Evolutionary conservation across 1,139 yeast genomes (phyloP).

Genomic region (Kodamaea anthophila): DNA sequence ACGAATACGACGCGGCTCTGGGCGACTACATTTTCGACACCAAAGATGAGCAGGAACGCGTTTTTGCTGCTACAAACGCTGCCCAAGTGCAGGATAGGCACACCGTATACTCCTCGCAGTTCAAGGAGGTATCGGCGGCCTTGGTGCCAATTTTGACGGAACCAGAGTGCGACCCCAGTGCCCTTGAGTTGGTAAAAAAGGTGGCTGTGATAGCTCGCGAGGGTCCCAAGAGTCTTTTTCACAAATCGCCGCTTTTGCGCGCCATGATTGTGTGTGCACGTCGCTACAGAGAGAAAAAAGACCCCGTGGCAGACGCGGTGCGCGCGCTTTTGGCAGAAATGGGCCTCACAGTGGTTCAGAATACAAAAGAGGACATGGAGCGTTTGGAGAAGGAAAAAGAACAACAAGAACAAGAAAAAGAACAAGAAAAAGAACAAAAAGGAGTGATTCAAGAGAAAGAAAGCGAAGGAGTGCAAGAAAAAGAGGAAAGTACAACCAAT

Average conservation of each 20-base stretch:
- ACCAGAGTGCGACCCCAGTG: conserved; percentile 11
- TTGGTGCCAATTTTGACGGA: conserved; percentile 15
- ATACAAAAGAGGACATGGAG: conserved; percentile 9
- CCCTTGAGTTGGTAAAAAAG: conserved; percentile 13
- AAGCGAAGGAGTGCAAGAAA: background rate
- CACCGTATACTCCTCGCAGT: conserved; percentile 13
- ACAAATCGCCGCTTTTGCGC: conserved; percentile 28
- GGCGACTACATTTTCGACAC: conserved; percentile 36
- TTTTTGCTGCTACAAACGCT: conserved; percentile 13
- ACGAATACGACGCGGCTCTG: conserved; percentile 14
- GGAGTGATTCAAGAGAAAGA: conserved; percentile 1
- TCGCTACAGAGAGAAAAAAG: conserved; percentile 9
- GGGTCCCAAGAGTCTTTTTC: conserved; percentile 26
- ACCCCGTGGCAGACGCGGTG: conserved; percentile 11
- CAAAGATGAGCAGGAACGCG: conserved; percentile 22
- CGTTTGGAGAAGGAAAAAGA: conserved; percentile 4
- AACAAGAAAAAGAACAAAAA: conserved; percentile 2
- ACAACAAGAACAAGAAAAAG: conserved; percentile 3
- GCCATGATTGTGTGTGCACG: conserved; percentile 29
- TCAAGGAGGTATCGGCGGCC: conserved; percentile 17
- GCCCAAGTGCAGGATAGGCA: conserved; percentile 17
- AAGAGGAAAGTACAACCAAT: background rate
- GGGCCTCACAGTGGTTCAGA: conserved; percentile 13
- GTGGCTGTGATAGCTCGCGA: conserved; percentile 15
- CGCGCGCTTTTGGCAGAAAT: conserved; percentile 18